These are phyloP conservation scores for Moesziomyces sp. DNA, from an alignment of 1,284 basidiomycete species.

Conservation along the genomic window DNA sequence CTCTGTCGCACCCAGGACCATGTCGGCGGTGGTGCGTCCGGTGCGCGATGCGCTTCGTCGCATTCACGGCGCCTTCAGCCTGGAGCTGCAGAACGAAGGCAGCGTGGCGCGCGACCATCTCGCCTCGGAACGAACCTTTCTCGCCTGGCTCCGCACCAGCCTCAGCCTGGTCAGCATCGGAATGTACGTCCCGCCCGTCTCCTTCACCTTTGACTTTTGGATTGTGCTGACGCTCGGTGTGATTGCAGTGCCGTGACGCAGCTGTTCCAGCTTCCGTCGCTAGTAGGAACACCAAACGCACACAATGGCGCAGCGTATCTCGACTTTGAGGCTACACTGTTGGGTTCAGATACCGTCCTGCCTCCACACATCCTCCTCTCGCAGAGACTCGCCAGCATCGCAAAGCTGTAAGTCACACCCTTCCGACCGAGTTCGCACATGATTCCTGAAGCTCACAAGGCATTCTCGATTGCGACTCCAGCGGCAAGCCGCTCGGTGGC, in stretches of 20 bases:
- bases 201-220: too few species aligned
- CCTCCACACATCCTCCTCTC: conserved; percentile 18
- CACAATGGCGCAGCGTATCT: conserved; percentile 8
- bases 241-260: conserved; percentile 59
- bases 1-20: neutral
- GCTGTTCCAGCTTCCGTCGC: conserved; percentile 63
- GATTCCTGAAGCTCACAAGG: neutral
- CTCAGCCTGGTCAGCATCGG: conserved; percentile 62
- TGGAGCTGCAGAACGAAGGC: conserved; percentile 62
- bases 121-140: conserved; percentile 66
- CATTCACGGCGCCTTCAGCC: conserved; percentile 26
- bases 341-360: conserved; percentile 4
- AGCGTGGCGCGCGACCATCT: conserved; percentile 68
- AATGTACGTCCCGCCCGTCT: conserved; percentile 41
- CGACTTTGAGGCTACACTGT: conserved; percentile 9
- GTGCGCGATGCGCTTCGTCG: conserved; percentile 21
- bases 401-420: conserved; percentile 26
- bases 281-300: conserved; percentile 23
- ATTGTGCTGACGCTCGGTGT: too few species aligned
- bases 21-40: conserved; percentile 30
- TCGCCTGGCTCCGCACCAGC: conserved; percentile 68
- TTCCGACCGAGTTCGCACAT: too few species aligned
- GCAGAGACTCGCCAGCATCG: conserved; percentile 24
- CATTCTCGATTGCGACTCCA: neutral
- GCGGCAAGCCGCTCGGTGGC: conserved; percentile 57